phyloP scores from a whole-genome alignment of 305 asterid genomes.

The Rubia balearica region DNA sequence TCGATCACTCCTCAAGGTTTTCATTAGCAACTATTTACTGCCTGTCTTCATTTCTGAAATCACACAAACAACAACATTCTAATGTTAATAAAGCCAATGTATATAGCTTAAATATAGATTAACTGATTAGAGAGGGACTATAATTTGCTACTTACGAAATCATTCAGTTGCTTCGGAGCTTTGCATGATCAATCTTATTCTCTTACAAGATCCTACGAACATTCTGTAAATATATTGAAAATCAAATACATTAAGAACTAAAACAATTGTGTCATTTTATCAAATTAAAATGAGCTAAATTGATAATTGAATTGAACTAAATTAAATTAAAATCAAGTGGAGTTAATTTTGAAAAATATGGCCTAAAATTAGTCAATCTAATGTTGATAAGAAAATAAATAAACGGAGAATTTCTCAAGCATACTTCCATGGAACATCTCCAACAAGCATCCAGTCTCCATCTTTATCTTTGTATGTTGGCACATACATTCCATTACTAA shows the following conservation, averaged over 20 bases:
- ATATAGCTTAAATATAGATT: too few species aligned
- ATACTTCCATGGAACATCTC: conserved; percentile 91
- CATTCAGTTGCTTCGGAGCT: conserved; percentile 45
- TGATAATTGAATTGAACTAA: too few species aligned
- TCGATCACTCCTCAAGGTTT: background rate
- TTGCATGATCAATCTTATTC: conserved; percentile 70
- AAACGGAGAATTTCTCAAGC: conserved; percentile 4
- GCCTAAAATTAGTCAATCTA: too few species aligned
- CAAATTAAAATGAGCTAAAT: too few species aligned
- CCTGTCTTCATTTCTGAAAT: too few species aligned
- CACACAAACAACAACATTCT: too few species aligned
- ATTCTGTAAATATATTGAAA: conserved; percentile 30
- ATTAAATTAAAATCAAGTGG: too few species aligned
- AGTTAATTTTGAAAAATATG: too few species aligned
- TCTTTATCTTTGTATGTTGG: conserved; percentile 69
- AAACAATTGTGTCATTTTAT: too few species aligned
- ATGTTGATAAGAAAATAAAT: background rate
- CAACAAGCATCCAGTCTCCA: conserved; percentile 85
- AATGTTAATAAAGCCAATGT: too few species aligned
- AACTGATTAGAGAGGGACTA: too few species aligned
- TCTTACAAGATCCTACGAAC: conserved; percentile 80
- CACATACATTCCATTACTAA: conserved; percentile 42
- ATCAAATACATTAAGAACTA: background rate
- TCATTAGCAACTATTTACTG: too few species aligned
- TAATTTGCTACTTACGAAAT: conserved; percentile 26